Evolutionary conservation across 2,329 filamentous ascomycete species (phyloP).

Genomic region (Botryotinia globosa): DNA sequence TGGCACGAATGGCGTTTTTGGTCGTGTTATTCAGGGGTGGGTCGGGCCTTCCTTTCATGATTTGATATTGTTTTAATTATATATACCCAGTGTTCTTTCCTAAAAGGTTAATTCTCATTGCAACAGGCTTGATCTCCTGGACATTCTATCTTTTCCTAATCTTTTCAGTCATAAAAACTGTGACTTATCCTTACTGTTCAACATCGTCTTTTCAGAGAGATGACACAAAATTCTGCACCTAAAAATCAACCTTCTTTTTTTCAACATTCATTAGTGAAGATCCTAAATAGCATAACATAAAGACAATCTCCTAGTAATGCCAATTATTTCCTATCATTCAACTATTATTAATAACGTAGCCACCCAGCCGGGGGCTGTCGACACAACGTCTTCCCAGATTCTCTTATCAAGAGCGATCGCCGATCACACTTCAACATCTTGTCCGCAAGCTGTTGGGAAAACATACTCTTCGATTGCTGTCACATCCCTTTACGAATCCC

Average conservation of each 20-base stretch:
- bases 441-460: not conserved
- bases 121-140: not conserved
- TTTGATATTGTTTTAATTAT: slow-evolving; percentile 6
- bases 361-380: slow-evolving; percentile 29
- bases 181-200: slow-evolving; percentile 8
- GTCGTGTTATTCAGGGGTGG: not conserved
- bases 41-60: slow-evolving; percentile 24
- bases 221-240: slow-evolving; percentile 14
- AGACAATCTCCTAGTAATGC: slow-evolving; percentile 21
- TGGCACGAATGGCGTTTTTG: slow-evolving; percentile 20
- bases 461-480: slow-evolving; percentile 23
- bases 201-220: slow-evolving; percentile 1
- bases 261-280: not conserved
- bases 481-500: slow-evolving; percentile 34
- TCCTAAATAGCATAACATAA: not conserved
- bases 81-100: slow-evolving; percentile 21
- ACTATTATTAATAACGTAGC: slow-evolving; percentile 26
- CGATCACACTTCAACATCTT: slow-evolving; percentile 28
- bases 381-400: slow-evolving; percentile 48
- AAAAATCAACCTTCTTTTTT: slow-evolving; percentile 1
- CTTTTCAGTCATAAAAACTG: not conserved
- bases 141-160: not conserved
- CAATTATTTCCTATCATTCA: slow-evolving; percentile 31
- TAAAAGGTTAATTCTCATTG: not conserved
- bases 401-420: slow-evolving; percentile 47